Evolutionary conservation across 2,329 filamentous ascomycete genomes (phyloP), one percentile per base, ranked within the genome.

Genomic region (Penicillium rolfsii): DNA sequence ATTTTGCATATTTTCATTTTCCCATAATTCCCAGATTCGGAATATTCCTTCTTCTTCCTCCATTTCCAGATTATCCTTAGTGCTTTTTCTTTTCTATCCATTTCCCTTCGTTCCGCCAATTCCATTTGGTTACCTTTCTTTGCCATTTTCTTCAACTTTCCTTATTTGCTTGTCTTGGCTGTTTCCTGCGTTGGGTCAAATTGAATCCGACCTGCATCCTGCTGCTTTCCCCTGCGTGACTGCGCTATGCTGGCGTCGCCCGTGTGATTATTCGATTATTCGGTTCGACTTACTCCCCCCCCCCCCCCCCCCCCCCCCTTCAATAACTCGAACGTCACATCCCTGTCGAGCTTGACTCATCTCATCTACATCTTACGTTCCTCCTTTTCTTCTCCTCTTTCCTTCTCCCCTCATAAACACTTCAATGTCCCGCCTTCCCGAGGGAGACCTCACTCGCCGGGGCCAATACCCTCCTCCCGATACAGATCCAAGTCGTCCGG

Each of bases 371-470:
- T 57, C 48, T 57, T 59, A 30, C 59, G 36, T 38, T 48, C 45
- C 61, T 59, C 62, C 63, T 61, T 22, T 63, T 66, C 62, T 62
- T 67, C 63, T 67, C 57, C 60, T 58, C 62, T 63, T 58, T 62
- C 61, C 52, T 65, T 54, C 60, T 70, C 60, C 60, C 52, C 59
- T 65, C 57, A 59, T 46, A 58, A 58, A 55, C 62, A 67, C 67
- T 72, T 74, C 70, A 77, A 79, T 79, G 76, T 78, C 76, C 71
- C 73, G 68, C 73, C 78, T 80, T 67, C 74, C 74, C 71, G 72
- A 75, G 64, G 70, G 68, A 71, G 80, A 81, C 71, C 75, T 78
- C 61, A 75, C 74, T 71, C 78, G 77, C 62, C 77, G 74, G 72
- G 77, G 76, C 69, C 78, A 79, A 69, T 79, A 80, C 74, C 76